phyloP scores from a whole-genome alignment of 805 yeast genomes.

The Scheffersomyces spartinae region DNA sequence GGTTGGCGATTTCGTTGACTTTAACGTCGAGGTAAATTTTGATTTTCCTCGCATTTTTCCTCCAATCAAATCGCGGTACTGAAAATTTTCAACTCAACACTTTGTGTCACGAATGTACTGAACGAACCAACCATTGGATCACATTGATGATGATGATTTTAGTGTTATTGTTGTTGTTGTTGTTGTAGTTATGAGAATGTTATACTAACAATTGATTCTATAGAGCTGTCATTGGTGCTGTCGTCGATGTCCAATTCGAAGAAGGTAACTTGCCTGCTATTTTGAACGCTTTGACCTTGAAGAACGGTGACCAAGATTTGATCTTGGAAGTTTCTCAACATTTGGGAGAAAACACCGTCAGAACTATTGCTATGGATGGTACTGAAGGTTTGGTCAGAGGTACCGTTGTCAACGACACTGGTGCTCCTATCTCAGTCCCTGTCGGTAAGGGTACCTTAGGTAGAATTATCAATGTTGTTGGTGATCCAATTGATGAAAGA shows the following conservation, averaged over 20 bases:
- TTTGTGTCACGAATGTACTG: too few relatives aligned
- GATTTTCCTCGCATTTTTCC: too few relatives aligned
- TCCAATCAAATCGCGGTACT: too few relatives aligned
- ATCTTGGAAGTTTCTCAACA: conserved; percentile 99
- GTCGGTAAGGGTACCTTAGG: conserved; percentile 99
- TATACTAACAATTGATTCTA: conserved; percentile 20
- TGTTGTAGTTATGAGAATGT: not conserved
- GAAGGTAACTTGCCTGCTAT: conserved; percentile 96
- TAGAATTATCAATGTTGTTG: conserved; percentile 94
- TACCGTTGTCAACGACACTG: conserved; percentile 82
- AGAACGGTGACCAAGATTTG: conserved; percentile 65
- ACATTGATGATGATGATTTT: conserved; percentile 1
- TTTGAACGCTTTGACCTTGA: conserved; percentile 89
- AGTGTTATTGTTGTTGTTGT: not conserved
- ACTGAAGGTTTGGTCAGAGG: conserved; percentile 99
- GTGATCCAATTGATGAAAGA: conserved; percentile 99
- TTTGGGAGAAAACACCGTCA: conserved; percentile 99
- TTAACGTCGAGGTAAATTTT: too few relatives aligned
- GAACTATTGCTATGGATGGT: conserved; percentile 99
- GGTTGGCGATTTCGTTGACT: too few relatives aligned
- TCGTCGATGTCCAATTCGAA: conserved; percentile 97
- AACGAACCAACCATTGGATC: too few relatives aligned
- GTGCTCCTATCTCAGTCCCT: conserved; percentile 97
- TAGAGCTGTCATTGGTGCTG: conserved; percentile 98
- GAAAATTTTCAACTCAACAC: too few relatives aligned